Evolutionary conservation across 257 asterid species (phyloP).

Genomic region (Nicotiana noctiflora): DNA sequence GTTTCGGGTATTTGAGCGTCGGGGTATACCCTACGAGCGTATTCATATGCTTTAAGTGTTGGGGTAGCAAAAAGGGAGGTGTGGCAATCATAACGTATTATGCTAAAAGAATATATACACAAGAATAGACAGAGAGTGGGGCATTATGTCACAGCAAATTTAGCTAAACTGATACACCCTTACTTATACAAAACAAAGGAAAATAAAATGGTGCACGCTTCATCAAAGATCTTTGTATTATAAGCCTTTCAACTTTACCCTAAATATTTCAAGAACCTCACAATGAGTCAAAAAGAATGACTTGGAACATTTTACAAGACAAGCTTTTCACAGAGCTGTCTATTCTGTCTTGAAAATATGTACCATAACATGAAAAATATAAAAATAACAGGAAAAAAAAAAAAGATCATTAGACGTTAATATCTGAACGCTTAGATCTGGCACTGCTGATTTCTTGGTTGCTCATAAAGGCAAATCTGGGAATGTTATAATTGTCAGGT

Average conservation of each 20-base stretch:
- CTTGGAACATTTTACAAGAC: slow-evolving; percentile 1
- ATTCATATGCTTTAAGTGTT: too few relatives aligned
- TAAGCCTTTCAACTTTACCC: slow-evolving; percentile 6
- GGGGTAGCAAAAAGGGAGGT: too few relatives aligned
- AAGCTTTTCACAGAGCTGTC: background rate
- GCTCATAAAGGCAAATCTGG: slow-evolving; percentile 44
- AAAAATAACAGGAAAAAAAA: background rate
- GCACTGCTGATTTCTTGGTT: slow-evolving; percentile 40
- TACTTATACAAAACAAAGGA: background rate
- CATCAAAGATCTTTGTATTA: background rate
- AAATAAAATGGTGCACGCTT: background rate
- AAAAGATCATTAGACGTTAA: slow-evolving; percentile 44
- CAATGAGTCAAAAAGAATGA: slow-evolving; percentile 3
- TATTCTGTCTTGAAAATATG: background rate
- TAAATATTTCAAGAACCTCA: background rate
- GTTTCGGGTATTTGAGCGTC: too few relatives aligned
- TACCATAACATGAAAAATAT: background rate
- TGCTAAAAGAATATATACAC: background rate
- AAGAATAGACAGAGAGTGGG: background rate
- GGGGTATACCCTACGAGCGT: too few relatives aligned
- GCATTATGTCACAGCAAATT: background rate
- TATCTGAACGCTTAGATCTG: slow-evolving; percentile 73
- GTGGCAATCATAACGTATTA: background rate
- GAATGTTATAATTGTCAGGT: slow-evolving; percentile 68
- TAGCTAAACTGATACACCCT: background rate